Evolutionary conservation across 139 green algal species (phyloP).

Genomic region (Chlamydomonas sphaeroides): DNA sequence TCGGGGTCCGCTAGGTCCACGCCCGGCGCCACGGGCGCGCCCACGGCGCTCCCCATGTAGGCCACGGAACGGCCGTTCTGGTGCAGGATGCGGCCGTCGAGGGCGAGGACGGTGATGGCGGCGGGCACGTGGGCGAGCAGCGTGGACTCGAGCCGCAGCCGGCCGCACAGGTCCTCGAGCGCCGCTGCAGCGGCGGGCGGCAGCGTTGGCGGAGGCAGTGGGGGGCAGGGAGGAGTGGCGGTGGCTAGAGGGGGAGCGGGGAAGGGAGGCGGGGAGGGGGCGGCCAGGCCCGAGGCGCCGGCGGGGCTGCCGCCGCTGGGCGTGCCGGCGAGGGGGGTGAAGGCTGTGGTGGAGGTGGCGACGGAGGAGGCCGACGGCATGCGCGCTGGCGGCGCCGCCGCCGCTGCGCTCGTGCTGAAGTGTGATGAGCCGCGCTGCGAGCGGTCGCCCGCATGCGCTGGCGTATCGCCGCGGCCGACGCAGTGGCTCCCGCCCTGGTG

Average conservation of each 20-base stretch:
- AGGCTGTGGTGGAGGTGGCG: no score
- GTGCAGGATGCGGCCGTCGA: slow-evolving; percentile 5
- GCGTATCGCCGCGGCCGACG: no score
- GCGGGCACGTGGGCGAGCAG: slow-evolving; percentile 16
- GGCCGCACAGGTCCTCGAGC: neutral
- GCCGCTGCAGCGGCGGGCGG: neutral
- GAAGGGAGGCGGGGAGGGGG: neutral
- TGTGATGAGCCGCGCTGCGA: no score
- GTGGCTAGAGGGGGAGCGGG: neutral
- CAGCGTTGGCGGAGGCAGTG: no score
- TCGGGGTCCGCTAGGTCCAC: neutral
- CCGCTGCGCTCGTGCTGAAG: no score
- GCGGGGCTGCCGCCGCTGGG: no score
- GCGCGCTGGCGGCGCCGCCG: no score
- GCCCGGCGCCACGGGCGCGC: neutral
- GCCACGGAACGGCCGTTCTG: slow-evolving; percentile 40
- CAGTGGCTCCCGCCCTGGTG: neutral
- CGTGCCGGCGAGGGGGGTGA: no score
- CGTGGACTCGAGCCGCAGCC: slow-evolving; percentile 5
- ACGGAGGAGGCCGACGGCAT: no score
- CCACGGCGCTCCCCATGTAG: slow-evolving; percentile 11
- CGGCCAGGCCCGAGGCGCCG: no score
- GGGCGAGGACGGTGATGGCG: neutral
- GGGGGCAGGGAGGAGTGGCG: no score
- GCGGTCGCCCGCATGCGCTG: no score